Percentiles rank a stretch among this genome's conserved stretches.
phyloP scores from a whole-genome alignment of 768 basidiomycete species.

The Saitozyma sp. region DNA sequence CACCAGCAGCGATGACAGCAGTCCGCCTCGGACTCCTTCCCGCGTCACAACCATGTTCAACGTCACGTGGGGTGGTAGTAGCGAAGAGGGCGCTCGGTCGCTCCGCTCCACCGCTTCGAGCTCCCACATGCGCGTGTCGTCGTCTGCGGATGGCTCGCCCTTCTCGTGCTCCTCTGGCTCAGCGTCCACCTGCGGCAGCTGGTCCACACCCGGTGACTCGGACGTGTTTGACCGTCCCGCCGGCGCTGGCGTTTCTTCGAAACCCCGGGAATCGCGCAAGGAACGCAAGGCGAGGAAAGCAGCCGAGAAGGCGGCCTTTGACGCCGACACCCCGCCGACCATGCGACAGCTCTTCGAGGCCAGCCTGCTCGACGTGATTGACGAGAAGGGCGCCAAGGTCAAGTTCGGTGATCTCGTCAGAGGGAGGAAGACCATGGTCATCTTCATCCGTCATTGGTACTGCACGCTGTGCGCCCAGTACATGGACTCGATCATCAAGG shows the following conservation, averaged over 20 bases:
- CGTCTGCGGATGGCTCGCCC: neutral
- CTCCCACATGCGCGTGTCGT: too few species aligned
- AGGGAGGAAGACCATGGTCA: conserved; percentile 64
- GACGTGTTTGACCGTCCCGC: neutral
- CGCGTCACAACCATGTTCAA: neutral
- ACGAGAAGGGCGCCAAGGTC: conserved; percentile 66
- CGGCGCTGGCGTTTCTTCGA: neutral
- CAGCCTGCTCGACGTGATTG: conserved; percentile 64
- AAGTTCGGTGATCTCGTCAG: conserved; percentile 66
- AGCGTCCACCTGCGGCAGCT: conserved; percentile 15
- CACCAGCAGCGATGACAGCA: neutral
- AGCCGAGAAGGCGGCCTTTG: conserved; percentile 44
- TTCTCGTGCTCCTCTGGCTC: conserved; percentile 13
- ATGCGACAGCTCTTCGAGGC: conserved; percentile 63
- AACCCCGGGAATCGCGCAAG: conserved; percentile 23
- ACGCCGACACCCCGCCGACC: conserved; percentile 57
- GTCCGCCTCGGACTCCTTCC: neutral
- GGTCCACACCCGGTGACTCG: conserved; percentile 3
- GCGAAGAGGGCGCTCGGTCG: neutral
- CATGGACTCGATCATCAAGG: conserved; percentile 65
- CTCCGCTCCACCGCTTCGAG: neutral
- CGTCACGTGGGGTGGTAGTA: neutral
- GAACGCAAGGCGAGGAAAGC: conserved; percentile 35
- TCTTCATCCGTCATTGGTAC: conserved; percentile 79
- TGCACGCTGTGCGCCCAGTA: conserved; percentile 87